Percentiles rank a stretch among this genome's conserved stretches.
Evolutionary conservation across 2,329 filamentous ascomycete species (phyloP).

Genomic region (Aspergillus clavatus): DNA sequence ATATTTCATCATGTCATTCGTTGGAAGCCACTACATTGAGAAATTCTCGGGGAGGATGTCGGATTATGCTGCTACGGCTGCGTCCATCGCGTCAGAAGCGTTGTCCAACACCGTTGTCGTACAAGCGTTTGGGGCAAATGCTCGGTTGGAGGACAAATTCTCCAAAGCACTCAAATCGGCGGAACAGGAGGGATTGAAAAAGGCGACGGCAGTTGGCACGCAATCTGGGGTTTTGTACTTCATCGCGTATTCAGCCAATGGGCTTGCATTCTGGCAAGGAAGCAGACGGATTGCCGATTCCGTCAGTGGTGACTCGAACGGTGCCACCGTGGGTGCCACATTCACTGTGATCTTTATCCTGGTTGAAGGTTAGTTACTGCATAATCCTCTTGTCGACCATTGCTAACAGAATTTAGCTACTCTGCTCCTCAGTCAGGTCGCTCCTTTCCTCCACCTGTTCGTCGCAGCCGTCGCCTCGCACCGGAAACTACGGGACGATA

Average conservation of each 20-base stretch:
- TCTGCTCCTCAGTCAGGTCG: constrained; percentile 36
- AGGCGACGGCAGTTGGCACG: constrained; percentile 52
- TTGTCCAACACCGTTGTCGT: constrained; percentile 58
- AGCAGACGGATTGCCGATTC: constrained; percentile 50
- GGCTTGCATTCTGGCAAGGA: constrained; percentile 64
- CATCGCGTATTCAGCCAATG: constrained; percentile 63
- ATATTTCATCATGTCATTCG: constrained; percentile 55
- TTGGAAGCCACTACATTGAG: constrained; percentile 52
- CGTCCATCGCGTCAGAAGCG: constrained; percentile 59
- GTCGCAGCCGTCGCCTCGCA: constrained; percentile 46
- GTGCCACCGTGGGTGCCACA: constrained; percentile 30
- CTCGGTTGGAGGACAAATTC: constrained; percentile 57
- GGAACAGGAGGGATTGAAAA: constrained; percentile 52
- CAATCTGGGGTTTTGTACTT: constrained; percentile 63
- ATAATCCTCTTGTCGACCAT: not conserved
- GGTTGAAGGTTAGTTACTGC: constrained; percentile 28
- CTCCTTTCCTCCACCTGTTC: constrained; percentile 45
- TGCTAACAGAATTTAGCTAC: constrained; percentile 26
- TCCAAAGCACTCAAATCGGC: constrained; percentile 49
- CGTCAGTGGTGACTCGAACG: constrained; percentile 13
- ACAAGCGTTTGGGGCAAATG: constrained; percentile 58
- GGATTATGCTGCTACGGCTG: constrained; percentile 53
- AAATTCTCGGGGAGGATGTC: constrained; percentile 49
- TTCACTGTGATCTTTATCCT: constrained; percentile 40
- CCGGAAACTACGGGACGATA: too few species aligned